Conservation (phyloP, 2,329 filamentous ascomycete genomes). For the Aspergillus vadensis region DNA sequence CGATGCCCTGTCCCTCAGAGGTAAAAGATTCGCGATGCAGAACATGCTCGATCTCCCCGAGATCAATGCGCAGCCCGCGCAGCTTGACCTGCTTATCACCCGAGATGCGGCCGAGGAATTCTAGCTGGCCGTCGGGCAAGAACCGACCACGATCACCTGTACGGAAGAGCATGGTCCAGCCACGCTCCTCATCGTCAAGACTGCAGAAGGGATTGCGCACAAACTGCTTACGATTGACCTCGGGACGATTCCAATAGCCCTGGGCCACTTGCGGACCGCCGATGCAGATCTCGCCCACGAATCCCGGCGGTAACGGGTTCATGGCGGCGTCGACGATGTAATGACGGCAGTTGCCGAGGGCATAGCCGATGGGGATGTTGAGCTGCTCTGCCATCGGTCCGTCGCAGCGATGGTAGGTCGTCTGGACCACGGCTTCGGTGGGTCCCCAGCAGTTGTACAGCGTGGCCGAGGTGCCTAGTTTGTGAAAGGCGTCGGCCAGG, state of each 20-base stretch:
- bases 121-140: neutral
- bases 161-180: constrained; percentile 3
- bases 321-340: constrained; percentile 1
- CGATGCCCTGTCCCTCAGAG: neutral
- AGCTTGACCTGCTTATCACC: constrained; percentile 10
- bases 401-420: neutral
- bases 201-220: neutral
- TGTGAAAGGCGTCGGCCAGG: neutral
- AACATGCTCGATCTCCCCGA: constrained; percentile 4
- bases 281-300: constrained; percentile 6
- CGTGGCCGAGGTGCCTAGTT: neutral
- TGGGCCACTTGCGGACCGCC: constrained; percentile 1
- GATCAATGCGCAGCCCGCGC: constrained; percentile 9
- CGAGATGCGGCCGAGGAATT: constrained; percentile 1
- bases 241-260: neutral
- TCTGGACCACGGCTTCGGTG: constrained; percentile 1
- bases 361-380: constrained; percentile 2
- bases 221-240: neutral
- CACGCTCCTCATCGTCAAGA: neutral
- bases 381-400: neutral
- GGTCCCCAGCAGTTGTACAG: constrained; percentile 5
- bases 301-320: neutral
- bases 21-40: neutral
- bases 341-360: neutral
- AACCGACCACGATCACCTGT: constrained; percentile 4